These are phyloP conservation scores for Westerdykella aurantiaca DNA, from an alignment of 2,329 filamentous ascomycete species.

Conservation along the genomic window DNA sequence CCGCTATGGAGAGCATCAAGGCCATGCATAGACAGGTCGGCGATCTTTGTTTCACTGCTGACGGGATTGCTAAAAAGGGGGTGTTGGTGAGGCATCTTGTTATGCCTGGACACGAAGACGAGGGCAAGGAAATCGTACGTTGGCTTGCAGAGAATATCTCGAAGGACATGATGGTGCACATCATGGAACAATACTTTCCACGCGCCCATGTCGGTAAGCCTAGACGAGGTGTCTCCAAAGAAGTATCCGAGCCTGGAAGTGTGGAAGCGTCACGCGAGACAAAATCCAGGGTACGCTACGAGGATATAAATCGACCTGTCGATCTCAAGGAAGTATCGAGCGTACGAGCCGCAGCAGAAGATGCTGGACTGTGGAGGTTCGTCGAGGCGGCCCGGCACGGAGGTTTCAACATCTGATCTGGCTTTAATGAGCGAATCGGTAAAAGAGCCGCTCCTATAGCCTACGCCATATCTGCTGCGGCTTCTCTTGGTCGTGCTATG, in stretches of 20 bases:
- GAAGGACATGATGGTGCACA: constrained; percentile 70
- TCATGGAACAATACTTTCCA: constrained; percentile 85
- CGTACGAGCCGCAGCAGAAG: constrained; percentile 62
- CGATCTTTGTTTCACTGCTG: constrained; percentile 73
- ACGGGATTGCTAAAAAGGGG: constrained; percentile 74
- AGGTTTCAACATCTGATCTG: constrained; percentile 46
- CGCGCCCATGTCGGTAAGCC: constrained; percentile 75
- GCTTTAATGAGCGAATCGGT: not conserved
- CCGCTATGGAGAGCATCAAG: constrained; percentile 69
- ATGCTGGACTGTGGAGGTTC: constrained; percentile 73
- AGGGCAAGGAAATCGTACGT: constrained; percentile 66
- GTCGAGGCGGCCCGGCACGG: constrained; percentile 58
- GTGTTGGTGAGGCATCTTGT: constrained; percentile 73
- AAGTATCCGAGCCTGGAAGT: constrained; percentile 26
- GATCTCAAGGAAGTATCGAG: constrained; percentile 58
- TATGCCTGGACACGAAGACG: constrained; percentile 74
- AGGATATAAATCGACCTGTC: constrained; percentile 71
- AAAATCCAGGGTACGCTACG: constrained; percentile 56
- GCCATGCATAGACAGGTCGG: constrained; percentile 78
- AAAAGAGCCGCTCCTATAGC: not conserved
- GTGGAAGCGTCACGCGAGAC: constrained; percentile 17
- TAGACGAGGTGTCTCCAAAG: constrained; percentile 35
- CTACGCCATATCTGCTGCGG: not conserved
- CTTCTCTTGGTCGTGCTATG: not conserved
- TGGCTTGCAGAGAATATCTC: constrained; percentile 71